These are phyloP conservation scores for Sindora glabra DNA, from an alignment of 306 rosid genomes.

Conservation along the genomic window DNA sequence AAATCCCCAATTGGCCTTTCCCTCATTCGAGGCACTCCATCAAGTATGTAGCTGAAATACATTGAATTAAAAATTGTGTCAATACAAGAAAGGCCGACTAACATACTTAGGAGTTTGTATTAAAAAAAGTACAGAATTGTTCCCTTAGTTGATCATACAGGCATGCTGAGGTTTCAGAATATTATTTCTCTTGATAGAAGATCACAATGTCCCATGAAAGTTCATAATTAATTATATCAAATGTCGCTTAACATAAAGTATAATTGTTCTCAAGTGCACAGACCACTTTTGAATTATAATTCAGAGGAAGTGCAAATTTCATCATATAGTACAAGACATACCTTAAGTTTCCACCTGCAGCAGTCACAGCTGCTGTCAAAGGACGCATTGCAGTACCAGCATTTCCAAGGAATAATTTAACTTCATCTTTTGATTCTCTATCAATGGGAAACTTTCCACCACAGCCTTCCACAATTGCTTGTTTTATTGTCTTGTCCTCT, in stretches of 20 bases:
- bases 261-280: background rate
- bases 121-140: no score
- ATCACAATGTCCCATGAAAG: no score
- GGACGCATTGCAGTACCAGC: slow-evolving; percentile 99
- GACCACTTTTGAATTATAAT: background rate
- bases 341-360: slow-evolving; percentile 95
- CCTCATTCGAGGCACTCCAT: slow-evolving; percentile 99
- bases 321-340: slow-evolving; percentile 14
- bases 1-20: slow-evolving; percentile 98
- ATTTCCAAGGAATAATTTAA: slow-evolving; percentile 92
- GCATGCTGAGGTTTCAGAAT: no score
- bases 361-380: slow-evolving; percentile 86
- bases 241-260: no score
- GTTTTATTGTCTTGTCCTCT: slow-evolving; percentile 62
- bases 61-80: no score
- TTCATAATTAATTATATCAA: no score
- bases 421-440: slow-evolving; percentile 55
- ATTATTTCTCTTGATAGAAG: no score
- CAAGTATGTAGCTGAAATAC: slow-evolving; percentile 76
- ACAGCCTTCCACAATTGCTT: slow-evolving; percentile 83
- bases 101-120: background rate
- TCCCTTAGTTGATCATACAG: no score
- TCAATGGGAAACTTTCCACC: slow-evolving; percentile 78
- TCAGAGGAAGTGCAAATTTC: background rate
- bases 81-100: background rate